Percentiles rank a stretch among this genome's conserved stretches.
Evolutionary conservation across 2,329 filamentous ascomycete genomes (phyloP).

Genomic region (Gaeumannomyces tritici): DNA sequence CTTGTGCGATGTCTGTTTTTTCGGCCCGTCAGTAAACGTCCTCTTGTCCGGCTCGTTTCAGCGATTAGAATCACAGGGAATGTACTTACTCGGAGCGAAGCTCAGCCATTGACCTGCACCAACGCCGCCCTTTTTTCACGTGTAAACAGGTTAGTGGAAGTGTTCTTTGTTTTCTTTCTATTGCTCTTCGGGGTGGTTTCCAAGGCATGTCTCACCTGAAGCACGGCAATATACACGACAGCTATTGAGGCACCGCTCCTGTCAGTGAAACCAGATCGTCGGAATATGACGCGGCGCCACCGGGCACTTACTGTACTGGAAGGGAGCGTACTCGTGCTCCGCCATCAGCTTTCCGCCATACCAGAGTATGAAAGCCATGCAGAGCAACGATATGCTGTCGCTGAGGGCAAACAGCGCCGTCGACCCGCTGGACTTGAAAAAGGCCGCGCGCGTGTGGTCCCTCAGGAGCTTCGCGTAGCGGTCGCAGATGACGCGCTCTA

Average conservation of each 20-base stretch:
- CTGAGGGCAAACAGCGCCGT: conserved; percentile 23
- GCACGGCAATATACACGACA: conserved; percentile 21
- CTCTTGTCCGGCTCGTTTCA: neutral
- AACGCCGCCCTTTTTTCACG: conserved; percentile 15
- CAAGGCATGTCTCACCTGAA: conserved; percentile 14
- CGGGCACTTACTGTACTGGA: conserved; percentile 17
- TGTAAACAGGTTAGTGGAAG: neutral
- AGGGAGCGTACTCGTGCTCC: conserved; percentile 18
- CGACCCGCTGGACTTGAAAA: conserved; percentile 20
- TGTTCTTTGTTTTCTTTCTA: neutral
- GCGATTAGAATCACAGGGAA: neutral
- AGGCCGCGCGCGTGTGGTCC: conserved; percentile 21
- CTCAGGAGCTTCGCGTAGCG: conserved; percentile 25
- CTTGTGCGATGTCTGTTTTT: conserved; percentile 19
- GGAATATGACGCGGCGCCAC: neutral
- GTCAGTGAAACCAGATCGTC: neutral
- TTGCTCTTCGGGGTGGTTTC: neutral
- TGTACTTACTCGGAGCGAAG: conserved; percentile 18
- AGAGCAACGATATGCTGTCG: conserved; percentile 39
- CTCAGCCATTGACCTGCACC: conserved; percentile 22
- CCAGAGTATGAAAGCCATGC: conserved; percentile 52
- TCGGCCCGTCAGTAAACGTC: neutral
- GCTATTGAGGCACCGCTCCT: conserved; percentile 5
- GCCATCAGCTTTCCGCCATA: conserved; percentile 23
- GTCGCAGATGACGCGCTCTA: conserved; percentile 45